Conservation (phyloP, 805 yeast genomes). For the Metschnikowia dekortorum region DNA sequence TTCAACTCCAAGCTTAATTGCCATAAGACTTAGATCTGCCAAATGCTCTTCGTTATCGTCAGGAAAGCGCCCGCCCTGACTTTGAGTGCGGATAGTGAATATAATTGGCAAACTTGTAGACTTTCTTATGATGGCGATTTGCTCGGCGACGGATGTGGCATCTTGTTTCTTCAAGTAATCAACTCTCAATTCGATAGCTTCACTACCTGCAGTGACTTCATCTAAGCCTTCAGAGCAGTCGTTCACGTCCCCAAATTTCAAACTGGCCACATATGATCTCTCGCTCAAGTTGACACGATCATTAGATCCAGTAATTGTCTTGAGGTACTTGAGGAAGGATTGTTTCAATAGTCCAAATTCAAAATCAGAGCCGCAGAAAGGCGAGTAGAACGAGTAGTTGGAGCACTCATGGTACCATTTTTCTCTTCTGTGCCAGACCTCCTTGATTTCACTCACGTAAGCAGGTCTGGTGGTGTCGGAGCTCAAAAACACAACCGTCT, state of each 20-base stretch:
- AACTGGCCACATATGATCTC: constrained; percentile 67
- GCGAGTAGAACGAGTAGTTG: constrained; percentile 70
- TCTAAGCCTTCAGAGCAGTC: constrained; percentile 44
- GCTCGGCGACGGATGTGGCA: constrained; percentile 61
- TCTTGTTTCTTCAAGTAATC: constrained; percentile 57
- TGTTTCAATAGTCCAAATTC: constrained; percentile 56
- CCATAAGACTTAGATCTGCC: constrained; percentile 51
- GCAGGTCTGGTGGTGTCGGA: constrained; percentile 87
- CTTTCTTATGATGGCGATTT: constrained; percentile 65
- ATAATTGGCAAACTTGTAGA: constrained; percentile 68
- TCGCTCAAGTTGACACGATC: constrained; percentile 12
- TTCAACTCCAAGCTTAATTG: constrained; percentile 73
- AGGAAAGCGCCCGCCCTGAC: constrained; percentile 82
- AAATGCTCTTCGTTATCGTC: constrained; percentile 49
- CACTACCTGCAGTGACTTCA: constrained; percentile 60
- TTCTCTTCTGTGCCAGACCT: constrained; percentile 83
- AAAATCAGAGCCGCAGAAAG: constrained; percentile 54
- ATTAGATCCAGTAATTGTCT: constrained; percentile 53
- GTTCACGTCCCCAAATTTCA: constrained; percentile 62
- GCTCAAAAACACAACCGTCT: constrained; percentile 69
- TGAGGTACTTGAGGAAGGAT: constrained; percentile 56
- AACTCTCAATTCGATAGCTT: constrained; percentile 81
- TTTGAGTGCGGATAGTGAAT: constrained; percentile 69
- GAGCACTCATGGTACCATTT: constrained; percentile 76
- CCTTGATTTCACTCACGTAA: constrained; percentile 69